Percentiles rank a stretch among this genome's conserved stretches.
These are phyloP conservation scores for Tympanopsis confertula DNA, from an alignment of 2,329 filamentous ascomycete genomes.

Conservation along the genomic window DNA sequence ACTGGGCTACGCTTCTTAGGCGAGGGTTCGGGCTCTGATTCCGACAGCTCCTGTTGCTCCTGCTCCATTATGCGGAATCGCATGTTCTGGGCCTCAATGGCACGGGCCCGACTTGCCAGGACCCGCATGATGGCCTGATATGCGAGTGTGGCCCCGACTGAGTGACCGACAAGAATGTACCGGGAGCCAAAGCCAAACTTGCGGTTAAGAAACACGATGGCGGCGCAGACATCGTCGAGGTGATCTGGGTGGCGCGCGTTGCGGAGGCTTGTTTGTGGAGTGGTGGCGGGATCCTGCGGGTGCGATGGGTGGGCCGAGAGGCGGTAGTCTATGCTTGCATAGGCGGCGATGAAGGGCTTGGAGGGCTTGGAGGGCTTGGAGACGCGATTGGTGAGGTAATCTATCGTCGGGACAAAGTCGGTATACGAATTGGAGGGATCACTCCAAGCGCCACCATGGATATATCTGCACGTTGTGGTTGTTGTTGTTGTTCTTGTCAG, in stretches of 20 bases:
- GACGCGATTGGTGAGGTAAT: slow-evolving; percentile 24
- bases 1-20: too few species aligned
- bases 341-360: slow-evolving; percentile 16
- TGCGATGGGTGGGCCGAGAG: slow-evolving; percentile 25
- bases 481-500: not conserved
- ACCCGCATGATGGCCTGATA: slow-evolving; percentile 26
- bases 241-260: slow-evolving; percentile 29
- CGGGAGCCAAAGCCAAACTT: slow-evolving; percentile 21
- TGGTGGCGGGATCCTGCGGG: slow-evolving; percentile 19
- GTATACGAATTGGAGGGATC: slow-evolving; percentile 24
- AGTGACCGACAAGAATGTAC: slow-evolving; percentile 31
- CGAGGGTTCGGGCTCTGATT: too few species aligned
- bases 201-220: slow-evolving; percentile 23
- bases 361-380: slow-evolving; percentile 8
- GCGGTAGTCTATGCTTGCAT: slow-evolving; percentile 32
- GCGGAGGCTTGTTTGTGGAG: slow-evolving; percentile 14
- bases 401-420: slow-evolving; percentile 30
- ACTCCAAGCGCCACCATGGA: slow-evolving; percentile 35
- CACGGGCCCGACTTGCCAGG: slow-evolving; percentile 9
- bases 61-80: not conserved
- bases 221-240: slow-evolving; percentile 24
- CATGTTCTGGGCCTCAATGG: slow-evolving; percentile 16
- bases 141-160: slow-evolving; percentile 30
- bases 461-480: slow-evolving; percentile 23
- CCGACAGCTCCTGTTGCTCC: too few species aligned